Base-by-base conservation (phyloP, 495 filamentous ascomycete species). In the Hypoxylon perforatum region DNA sequence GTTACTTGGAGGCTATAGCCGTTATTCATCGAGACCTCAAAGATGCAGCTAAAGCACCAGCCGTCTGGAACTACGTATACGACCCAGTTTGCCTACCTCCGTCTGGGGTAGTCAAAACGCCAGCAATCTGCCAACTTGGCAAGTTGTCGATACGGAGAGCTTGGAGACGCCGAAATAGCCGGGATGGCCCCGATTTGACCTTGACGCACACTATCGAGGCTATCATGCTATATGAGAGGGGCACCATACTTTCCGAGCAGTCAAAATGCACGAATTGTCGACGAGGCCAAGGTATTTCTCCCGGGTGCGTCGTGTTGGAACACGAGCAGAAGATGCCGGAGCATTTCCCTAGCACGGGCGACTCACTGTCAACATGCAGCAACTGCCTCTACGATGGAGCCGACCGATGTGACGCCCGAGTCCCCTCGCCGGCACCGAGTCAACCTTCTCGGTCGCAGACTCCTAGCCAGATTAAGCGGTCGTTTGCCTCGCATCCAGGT, bases 51-150 rank as follows among this genome's bases (percentile, higher is more conserved):
- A 64, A 61, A 28, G 55, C 66, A 19, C 66, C 66, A 8, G 61
- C 55, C 7, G 66, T 69, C 19, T 69, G 66, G 66, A 50, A 69
- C 12, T 61, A 69, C 33, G 66, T 69, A 22, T 69, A 69, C 50
- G 66, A 69, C 50, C 66, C 66, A 3, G 60, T 69, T 23, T 69
- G 55, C 38, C n/a, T 69, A 10, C 66, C 66, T 17, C 66, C 66
- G n/a, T 46, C 66, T 11, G 45, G 60, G 5, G 33, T 36, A 11
- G 25, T n/a, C 10, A 63, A 54, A 46, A 64, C 66, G 17, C 56
- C 56, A 1, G 45, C 17, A 17, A 61, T 69, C 10, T 56, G 44
- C 10, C 49, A 14, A 42, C 56, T 69, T n/a, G 66, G 66, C 8
- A 39, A 12, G 4, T 17, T 52, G 8, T 55, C 55, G 17, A 69